Base-by-base conservation (phyloP, 2,329 filamentous ascomycete genomes). In the Cytospora piceae region DNA sequence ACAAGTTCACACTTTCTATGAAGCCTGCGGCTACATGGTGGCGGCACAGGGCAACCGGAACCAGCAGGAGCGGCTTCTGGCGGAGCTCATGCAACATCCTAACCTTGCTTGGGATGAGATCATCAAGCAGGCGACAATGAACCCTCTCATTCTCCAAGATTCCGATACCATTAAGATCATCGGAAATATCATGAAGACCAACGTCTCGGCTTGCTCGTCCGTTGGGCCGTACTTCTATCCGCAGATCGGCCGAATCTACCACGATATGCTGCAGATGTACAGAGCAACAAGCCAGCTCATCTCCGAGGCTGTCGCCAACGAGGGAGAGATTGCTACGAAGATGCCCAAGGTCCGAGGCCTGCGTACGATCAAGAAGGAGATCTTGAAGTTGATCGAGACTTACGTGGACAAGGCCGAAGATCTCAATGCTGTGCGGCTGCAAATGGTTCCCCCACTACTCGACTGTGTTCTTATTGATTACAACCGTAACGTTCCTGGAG, bases 121-220 rank as follows among this genome's bases (percentile, higher is more conserved):
- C 73, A 99, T 99, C 75, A 87, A 88, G 71, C 87, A 91, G 74
- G 95, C 95, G 29, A 95, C 92, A 63, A 85, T 90, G 68, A 90
- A 97, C 75, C 93, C 95, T 0, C 85, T 88, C 27, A 93, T 95
- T 71, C 84, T 99, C 15, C 93, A 98, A 77, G 93, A 98, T 74
- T 83, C 89, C 14, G 94, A 99, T 72, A 96, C 94, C 0, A 98
- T 99, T 81, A 99, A 99, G 82, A 90, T 99, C 71, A 94, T 99
- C 69, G 95, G 95, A 71, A 99, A 99, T 79, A 97, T 99, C 76
- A 99, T 99, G 95, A 99, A 99, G 86, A 99, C 95, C 0, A 99
- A 99, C 73, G 95, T 99, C 5, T 94, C 96, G n/a, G 95, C 95
- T 42, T 99, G 95, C 78, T 92, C 92, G 42, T 98, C 95, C 0